These are phyloP conservation scores for Botrytis tulipae DNA, from an alignment of 2,329 filamentous ascomycete genomes.

Conservation along the genomic window DNA sequence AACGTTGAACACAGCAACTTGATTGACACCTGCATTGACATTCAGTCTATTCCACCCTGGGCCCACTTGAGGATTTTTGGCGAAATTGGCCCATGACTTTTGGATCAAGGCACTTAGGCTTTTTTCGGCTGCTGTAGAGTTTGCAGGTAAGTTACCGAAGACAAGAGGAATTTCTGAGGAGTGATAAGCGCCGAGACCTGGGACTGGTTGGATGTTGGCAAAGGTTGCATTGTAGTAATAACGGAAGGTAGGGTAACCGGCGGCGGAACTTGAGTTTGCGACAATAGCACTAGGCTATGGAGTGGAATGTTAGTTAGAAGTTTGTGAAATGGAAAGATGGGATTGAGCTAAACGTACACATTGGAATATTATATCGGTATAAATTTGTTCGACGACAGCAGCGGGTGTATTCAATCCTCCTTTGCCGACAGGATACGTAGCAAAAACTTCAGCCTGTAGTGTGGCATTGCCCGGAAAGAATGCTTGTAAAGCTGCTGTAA, in stretches of 20 bases:
- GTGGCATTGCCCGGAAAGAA: neutral
- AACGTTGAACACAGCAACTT: neutral
- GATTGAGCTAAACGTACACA: neutral
- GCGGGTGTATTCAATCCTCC: neutral
- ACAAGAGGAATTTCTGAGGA: conserved; percentile 16
- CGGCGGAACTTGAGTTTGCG: conserved; percentile 2
- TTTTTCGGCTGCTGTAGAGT: neutral
- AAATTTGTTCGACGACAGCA: neutral
- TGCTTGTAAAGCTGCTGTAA: neutral
- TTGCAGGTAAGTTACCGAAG: conserved; percentile 11
- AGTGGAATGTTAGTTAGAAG: neutral
- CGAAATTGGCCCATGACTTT: conserved; percentile 15
- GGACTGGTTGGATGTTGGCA: conserved; percentile 16
- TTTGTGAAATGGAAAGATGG: too few species aligned
- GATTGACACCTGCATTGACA: neutral
- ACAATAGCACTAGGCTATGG: neutral
- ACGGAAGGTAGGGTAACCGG: conserved; percentile 15
- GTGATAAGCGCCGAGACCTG: conserved; percentile 16
- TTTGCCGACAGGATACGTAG: neutral
- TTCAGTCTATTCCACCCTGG: neutral
- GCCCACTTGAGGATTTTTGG: conserved; percentile 4
- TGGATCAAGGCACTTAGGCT: conserved; percentile 1
- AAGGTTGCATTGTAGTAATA: conserved; percentile 21
- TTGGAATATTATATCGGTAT: conserved; percentile 14
- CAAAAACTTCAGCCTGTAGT: neutral